Evolutionary conservation across 768 basidiomycete genomes (phyloP), one percentile per base, ranked within the genome.

Genomic region (Lactarius indigo): DNA sequence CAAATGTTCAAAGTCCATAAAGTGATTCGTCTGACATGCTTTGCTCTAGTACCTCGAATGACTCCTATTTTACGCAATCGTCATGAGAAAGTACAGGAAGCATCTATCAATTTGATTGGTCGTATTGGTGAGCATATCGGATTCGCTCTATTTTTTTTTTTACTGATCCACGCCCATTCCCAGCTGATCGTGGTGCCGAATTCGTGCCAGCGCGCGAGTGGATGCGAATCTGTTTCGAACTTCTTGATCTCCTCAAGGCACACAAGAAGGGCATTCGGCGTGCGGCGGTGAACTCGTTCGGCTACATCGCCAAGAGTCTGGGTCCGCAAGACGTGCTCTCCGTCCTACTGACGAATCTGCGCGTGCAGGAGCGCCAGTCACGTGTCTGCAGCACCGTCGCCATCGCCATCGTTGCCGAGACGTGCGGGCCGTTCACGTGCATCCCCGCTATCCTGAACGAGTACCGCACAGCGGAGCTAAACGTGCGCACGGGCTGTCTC

Each of bases 161-260:
- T 30, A 41, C 58, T 64, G 44, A 71, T 58, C 39, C 64, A 41
- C 41, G 20, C 37, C n/a, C 41, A 61, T 63, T 41, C 37, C 26
- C 62, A 84, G 96, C 97, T 64, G 97, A 99, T 87, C 94, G 97
- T 78, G 97, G 97, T 63, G 96, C 97, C 26, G 97, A 98, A 78
- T 98, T 94, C 68, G 96, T 99, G 0, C 96, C 97, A 18, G 96
- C 97, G 12, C 87, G 97, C 73, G 97, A 99, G 78, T 98, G 96
- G 97, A 99, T 99, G 97, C 90, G 97, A 74, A 98, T 99, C 74
- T 98, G 97, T 76, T 98, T 99, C 78, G 97, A 99, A 75, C 80
- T 99, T 39, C 85, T 99, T 59, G 97, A 98, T 74, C 83, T 99
- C 30, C 84, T 98, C 73, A 98, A 98, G 76, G 97, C 97, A 10